Evolutionary conservation across 2,329 filamentous ascomycete species (phyloP).

Genomic region (Xylaria sp.): DNA sequence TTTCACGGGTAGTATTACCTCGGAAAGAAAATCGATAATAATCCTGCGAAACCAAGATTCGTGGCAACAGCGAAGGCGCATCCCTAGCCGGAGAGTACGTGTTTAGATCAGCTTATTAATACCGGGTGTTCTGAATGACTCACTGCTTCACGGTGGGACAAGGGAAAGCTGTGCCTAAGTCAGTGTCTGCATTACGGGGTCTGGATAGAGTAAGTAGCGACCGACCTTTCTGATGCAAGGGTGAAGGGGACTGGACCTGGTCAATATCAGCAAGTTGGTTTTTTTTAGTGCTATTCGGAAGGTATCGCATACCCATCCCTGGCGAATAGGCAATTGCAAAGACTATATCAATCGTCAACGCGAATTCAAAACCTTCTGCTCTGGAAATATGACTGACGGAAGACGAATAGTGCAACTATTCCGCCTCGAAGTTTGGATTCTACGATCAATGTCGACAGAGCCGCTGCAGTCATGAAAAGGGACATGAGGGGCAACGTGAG

Average conservation of each 20-base stretch:
- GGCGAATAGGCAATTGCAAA: slow-evolving; percentile 3
- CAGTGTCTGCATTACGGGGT: neutral
- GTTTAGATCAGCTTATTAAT: neutral
- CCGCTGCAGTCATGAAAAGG: slow-evolving; percentile 53
- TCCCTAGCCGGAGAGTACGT: neutral
- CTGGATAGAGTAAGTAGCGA: neutral
- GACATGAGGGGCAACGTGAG: slow-evolving; percentile 57
- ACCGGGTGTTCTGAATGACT: neutral
- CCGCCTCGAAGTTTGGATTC: slow-evolving; percentile 39
- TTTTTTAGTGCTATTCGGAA: neutral
- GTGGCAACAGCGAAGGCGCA: neutral
- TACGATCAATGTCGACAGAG: slow-evolving; percentile 48
- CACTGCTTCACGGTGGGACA: neutral
- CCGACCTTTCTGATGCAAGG: neutral
- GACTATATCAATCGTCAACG: neutral
- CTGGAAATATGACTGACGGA: slow-evolving; percentile 40
- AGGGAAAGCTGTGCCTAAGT: neutral
- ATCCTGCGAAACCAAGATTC: neutral
- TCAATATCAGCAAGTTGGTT: neutral
- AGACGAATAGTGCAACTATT: slow-evolving; percentile 52
- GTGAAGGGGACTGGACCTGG: slow-evolving; percentile 1
- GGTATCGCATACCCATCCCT: neutral
- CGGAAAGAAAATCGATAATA: neutral
- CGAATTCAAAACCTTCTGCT: neutral
- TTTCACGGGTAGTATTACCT: neutral